phyloP scores from a whole-genome alignment of 176 grass and related monocot species.

The Triticum turgidum region DNA sequence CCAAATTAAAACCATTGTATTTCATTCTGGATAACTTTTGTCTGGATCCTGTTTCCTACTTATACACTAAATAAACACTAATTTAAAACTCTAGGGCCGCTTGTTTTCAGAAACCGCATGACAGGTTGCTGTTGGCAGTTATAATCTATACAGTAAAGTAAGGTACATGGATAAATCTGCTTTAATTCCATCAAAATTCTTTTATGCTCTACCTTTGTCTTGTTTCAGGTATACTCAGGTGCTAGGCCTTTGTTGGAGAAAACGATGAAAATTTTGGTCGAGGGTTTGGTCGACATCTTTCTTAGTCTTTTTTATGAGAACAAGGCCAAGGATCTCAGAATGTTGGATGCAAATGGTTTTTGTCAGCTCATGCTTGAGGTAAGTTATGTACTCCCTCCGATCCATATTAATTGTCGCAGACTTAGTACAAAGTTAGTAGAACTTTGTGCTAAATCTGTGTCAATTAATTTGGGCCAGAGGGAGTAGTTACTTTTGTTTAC shows the following conservation, averaged over 20 bases:
- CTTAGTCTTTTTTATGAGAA: constrained; percentile 94
- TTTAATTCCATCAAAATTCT: constrained; percentile 7
- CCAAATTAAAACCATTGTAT: not conserved
- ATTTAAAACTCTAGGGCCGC: not conserved
- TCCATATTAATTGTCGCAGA: too few species aligned
- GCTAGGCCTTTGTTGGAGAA: constrained; percentile 95
- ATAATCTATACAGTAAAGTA: constrained; percentile 12
- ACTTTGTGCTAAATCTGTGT: too few species aligned
- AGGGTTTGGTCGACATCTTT: constrained; percentile 92
- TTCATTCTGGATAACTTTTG: not conserved
- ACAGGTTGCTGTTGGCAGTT: not conserved
- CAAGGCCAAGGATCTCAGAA: constrained; percentile 76
- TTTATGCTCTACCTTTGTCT: constrained; percentile 5
- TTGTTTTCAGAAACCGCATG: not conserved
- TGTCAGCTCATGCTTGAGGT: constrained; percentile 99
- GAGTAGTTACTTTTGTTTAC: constrained; percentile 13
- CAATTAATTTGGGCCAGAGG: too few species aligned
- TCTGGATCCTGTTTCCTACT: not conserved
- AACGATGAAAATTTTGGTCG: constrained; percentile 78
- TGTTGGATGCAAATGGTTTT: constrained; percentile 85
- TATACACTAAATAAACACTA: constrained; percentile 8
- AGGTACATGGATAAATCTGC: constrained; percentile 3
- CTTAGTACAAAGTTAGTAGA: too few species aligned
- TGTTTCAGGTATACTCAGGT: constrained; percentile 74
- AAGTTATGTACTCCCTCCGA: constrained; percentile 15